Conservation (phyloP, 202 grass and related monocot genomes). For the Hordeum pubiflorum region DNA sequence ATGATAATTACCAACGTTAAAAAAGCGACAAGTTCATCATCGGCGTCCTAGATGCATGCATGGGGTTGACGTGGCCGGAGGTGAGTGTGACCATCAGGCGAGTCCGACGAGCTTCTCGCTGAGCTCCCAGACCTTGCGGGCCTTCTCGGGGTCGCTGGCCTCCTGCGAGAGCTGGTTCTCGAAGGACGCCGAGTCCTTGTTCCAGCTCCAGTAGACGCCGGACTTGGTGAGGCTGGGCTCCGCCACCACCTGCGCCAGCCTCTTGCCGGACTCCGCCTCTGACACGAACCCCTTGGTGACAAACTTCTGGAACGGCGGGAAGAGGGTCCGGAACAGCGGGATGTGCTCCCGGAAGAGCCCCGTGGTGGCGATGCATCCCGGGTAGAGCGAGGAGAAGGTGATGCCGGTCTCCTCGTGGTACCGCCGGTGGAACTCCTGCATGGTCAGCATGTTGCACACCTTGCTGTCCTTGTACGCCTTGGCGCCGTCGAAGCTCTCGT, state of each 20-base stretch:
- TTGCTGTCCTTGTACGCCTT: slow-evolving; percentile 99
- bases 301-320: slow-evolving; percentile 85
- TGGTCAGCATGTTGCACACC: slow-evolving; percentile 96
- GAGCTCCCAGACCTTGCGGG: slow-evolving; percentile 69
- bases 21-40: neutral
- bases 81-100: slow-evolving; percentile 15
- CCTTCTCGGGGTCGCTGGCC: slow-evolving; percentile 73
- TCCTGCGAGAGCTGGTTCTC: slow-evolving; percentile 92
- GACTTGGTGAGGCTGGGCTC: slow-evolving; percentile 90
- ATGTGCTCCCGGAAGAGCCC: slow-evolving; percentile 80
- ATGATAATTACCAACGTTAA: neutral
- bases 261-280: slow-evolving; percentile 72
- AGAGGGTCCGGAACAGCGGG: slow-evolving; percentile 59
- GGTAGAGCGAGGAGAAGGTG: slow-evolving; percentile 81
- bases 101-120: slow-evolving; percentile 92
- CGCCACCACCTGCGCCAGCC: slow-evolving; percentile 81
- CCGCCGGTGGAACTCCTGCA: slow-evolving; percentile 89
- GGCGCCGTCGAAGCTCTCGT: slow-evolving; percentile 59
- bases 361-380: slow-evolving; percentile 87
- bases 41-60: neutral
- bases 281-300: slow-evolving; percentile 82
- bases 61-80: neutral
- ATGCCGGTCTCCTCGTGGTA: slow-evolving; percentile 84
- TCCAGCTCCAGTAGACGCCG: slow-evolving; percentile 99
- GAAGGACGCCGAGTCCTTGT: slow-evolving; percentile 82